A percentile compares a stretch with the other conserved stretches of the same genome.
Conservation (phyloP, 176 grass and related monocot genomes). For the Zoysia pacifica region DNA sequence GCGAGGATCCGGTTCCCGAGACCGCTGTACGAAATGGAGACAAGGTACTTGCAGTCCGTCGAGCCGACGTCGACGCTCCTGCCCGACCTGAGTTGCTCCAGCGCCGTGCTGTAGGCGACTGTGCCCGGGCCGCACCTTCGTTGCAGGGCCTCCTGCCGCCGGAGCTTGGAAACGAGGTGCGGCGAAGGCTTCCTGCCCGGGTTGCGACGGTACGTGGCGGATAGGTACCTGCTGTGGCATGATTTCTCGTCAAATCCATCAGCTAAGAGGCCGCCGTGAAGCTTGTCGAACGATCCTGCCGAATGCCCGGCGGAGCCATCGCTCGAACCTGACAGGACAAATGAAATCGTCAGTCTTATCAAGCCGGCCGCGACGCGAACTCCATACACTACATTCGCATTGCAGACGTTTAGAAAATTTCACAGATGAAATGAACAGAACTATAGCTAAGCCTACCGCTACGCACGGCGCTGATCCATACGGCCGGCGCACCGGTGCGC, state of each 20-base stretch:
- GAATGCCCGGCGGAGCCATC: not conserved
- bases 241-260: constrained; percentile 36
- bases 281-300: constrained; percentile 23
- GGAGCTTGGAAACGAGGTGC: constrained; percentile 48
- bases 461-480: constrained; percentile 22
- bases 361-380: no score
- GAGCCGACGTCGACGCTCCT: not conserved
- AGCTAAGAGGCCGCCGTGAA: constrained; percentile 53
- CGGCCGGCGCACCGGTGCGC: not conserved
- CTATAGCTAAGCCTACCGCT: not conserved
- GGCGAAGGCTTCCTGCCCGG: constrained; percentile 26
- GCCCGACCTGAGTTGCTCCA: constrained; percentile 42
- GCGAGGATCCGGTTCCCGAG: constrained; percentile 67
- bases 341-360: not conserved
- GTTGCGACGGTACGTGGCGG: constrained; percentile 46
- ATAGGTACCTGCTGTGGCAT: constrained; percentile 57
- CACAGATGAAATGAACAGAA: not conserved
- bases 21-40: constrained; percentile 54
- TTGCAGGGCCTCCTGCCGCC: constrained; percentile 55
- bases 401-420: no score
- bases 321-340: constrained; percentile 21
- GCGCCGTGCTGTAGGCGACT: constrained; percentile 36
- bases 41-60: constrained; percentile 53
- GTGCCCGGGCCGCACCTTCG: constrained; percentile 56
- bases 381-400: no score